Evolutionary conservation across 1,284 basidiomycete genomes (phyloP).

Genomic region (Lignosus rhinocerotis): DNA sequence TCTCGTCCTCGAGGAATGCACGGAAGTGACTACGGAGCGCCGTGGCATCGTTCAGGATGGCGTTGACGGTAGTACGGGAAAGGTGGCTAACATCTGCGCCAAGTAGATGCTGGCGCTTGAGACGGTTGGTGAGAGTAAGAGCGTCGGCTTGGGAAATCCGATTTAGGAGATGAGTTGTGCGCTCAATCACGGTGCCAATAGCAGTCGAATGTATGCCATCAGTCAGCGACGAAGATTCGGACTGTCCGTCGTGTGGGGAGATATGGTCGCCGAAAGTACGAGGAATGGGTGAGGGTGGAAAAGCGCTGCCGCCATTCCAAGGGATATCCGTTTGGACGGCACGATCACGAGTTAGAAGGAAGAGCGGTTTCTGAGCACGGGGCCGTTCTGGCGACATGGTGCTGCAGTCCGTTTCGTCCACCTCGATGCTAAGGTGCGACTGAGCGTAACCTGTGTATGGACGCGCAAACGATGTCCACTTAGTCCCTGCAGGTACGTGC

Average conservation of each 20-base stretch:
- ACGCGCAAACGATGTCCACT: constrained; percentile 42
- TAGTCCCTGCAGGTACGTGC: constrained; percentile 41
- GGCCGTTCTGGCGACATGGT: constrained; percentile 42
- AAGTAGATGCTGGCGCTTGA: constrained; percentile 87
- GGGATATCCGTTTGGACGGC: constrained; percentile 74
- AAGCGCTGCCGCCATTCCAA: constrained; percentile 28
- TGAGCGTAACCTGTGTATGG: constrained; percentile 39
- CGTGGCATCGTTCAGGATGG: constrained; percentile 73
- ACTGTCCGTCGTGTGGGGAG: constrained; percentile 57
- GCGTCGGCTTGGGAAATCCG: constrained; percentile 84
- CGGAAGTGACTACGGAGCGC: constrained; percentile 79
- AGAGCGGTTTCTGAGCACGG: constrained; percentile 47
- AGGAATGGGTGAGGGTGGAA: constrained; percentile 39
- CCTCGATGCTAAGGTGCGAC: constrained; percentile 48
- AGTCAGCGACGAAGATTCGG: constrained; percentile 67
- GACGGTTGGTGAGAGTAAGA: constrained; percentile 82
- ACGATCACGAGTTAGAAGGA: constrained; percentile 63
- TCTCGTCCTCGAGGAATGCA: constrained; percentile 69
- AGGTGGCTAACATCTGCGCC: constrained; percentile 87
- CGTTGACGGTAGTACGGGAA: constrained; percentile 80
- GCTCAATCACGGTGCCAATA: constrained; percentile 70
- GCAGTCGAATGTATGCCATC: constrained; percentile 48
- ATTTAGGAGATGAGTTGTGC: constrained; percentile 63
- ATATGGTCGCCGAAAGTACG: constrained; percentile 42
- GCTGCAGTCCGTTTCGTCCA: constrained; percentile 43